Base-by-base conservation (phyloP, 345 rosid species). In the Alliaria petiolata region DNA sequence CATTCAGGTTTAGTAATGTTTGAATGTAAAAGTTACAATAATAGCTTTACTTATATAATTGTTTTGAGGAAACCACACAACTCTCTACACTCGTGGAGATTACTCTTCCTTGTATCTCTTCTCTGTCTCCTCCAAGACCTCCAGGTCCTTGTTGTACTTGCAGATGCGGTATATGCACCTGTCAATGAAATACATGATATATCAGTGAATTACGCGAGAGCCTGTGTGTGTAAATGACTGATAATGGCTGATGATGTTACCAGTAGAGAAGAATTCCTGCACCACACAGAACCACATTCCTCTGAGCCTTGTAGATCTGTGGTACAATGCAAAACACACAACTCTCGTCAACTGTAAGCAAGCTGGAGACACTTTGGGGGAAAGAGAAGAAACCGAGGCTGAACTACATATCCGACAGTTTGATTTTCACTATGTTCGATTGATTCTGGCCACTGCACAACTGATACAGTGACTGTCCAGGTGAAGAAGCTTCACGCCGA, bases 261-360 rank as follows among this genome's bases (percentile, higher is more conserved):
- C 97, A 93, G 79, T 93, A 93, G 34, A 93, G 95, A 56, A 91
- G 72, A 75, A 92, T 85, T 30, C 91, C 91, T 56, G 83, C 74
- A 64, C 79, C 81, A 53, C 97, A 89, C 9, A 93, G 78, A 68
- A 91, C 82, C 58, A 85, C 90, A 52, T 93, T 93, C 82, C 93
- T 83, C 72, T 93, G 90, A 71, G 97, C 79, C 84, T 93, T 93
- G 85, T 83, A 91, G 54, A 91, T 80, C 98, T 93, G 84, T 76
- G 11, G 62, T 22, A 33, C 17, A 36, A 19, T 3, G 5, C 33
- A 57, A 73, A 22, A 47, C 12, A 65, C 8, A 49, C 60, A 56
- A 16, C 36, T 36, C 6, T 22, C 25, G 5, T 7, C 33, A 51
- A 22, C 38, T n/a, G n/a, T n/a, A 49, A 13, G 15, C 12, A 38